These are phyloP conservation scores for Prunus dulcis DNA, from an alignment of 306 rosid genomes.

Conservation along the genomic window DNA sequence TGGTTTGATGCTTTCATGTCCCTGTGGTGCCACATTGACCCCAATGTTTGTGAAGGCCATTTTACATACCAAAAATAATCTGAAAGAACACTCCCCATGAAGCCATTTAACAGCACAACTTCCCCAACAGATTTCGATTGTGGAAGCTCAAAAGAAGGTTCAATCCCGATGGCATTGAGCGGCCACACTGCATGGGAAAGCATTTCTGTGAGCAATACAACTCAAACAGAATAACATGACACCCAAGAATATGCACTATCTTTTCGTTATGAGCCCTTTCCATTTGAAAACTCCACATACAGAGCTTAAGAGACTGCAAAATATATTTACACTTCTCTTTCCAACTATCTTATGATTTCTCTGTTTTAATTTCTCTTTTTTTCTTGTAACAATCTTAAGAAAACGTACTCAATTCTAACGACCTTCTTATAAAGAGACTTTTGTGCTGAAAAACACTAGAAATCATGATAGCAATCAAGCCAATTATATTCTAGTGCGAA, in stretches of 20 bases:
- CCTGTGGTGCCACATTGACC: background rate
- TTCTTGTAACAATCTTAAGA: too few species aligned
- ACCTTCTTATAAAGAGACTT: background rate
- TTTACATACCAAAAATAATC: slow-evolving; percentile 67
- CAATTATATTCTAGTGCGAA: background rate
- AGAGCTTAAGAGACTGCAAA: background rate
- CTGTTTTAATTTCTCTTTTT: too few species aligned
- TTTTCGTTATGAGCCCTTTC: background rate
- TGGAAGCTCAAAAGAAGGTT: slow-evolving; percentile 54
- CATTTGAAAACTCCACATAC: background rate
- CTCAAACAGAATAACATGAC: background rate
- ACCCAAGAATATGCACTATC: slow-evolving; percentile 1
- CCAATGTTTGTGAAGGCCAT: background rate
- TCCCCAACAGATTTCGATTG: slow-evolving; percentile 40
- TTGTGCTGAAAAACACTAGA: background rate
- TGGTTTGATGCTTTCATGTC: background rate
- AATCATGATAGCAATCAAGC: background rate
- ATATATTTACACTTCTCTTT: background rate
- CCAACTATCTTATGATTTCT: background rate
- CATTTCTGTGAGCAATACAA: slow-evolving; percentile 6
- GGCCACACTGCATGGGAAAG: slow-evolving; percentile 58
- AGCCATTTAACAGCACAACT: slow-evolving; percentile 57
- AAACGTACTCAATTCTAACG: too few species aligned
- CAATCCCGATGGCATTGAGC: slow-evolving; percentile 57
- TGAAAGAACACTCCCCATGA: slow-evolving; percentile 54